These are phyloP conservation scores for Fusarium denticulatum DNA, from an alignment of 2,329 filamentous ascomycete species.

Conservation along the genomic window DNA sequence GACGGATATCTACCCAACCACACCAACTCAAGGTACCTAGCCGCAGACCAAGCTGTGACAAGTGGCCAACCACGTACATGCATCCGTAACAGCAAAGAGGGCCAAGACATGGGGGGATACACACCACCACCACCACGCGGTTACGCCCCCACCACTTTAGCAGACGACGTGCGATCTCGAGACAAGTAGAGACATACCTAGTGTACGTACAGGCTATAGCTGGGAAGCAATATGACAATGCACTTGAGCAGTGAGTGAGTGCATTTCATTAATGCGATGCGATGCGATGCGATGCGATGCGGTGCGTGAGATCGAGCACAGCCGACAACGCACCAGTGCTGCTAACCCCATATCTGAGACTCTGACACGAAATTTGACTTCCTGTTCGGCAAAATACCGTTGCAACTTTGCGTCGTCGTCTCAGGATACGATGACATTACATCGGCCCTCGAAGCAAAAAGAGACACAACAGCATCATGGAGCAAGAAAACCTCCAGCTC, in stretches of 20 bases:
- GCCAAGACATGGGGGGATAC: slow-evolving; percentile 5
- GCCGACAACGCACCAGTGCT: slow-evolving; percentile 26
- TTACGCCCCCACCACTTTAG: slow-evolving; percentile 25
- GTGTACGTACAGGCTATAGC: slow-evolving; percentile 11
- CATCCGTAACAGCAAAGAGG: slow-evolving; percentile 9
- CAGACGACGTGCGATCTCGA: slow-evolving; percentile 25
- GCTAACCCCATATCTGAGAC: neutral
- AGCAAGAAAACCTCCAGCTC: neutral
- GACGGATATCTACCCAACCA: slow-evolving; percentile 25
- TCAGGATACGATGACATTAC: slow-evolving; percentile 7
- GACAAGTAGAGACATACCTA: neutral
- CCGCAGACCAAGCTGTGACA: slow-evolving; percentile 24
- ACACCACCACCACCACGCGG: slow-evolving; percentile 13
- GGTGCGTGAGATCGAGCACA: slow-evolving; percentile 28
- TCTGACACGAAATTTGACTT: slow-evolving; percentile 10
- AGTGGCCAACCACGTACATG: slow-evolving; percentile 32
- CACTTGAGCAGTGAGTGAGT: neutral
- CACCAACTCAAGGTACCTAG: slow-evolving; percentile 19
- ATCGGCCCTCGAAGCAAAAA: neutral
- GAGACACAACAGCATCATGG: neutral
- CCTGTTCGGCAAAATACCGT: neutral
- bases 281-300: slow-evolving; percentile 14
- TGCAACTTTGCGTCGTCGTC: neutral
- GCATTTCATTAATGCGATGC: slow-evolving; percentile 9
- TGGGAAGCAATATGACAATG: slow-evolving; percentile 22